Base-by-base conservation (phyloP, 163 green algal species). In the Scenedesmus sp. region DNA sequence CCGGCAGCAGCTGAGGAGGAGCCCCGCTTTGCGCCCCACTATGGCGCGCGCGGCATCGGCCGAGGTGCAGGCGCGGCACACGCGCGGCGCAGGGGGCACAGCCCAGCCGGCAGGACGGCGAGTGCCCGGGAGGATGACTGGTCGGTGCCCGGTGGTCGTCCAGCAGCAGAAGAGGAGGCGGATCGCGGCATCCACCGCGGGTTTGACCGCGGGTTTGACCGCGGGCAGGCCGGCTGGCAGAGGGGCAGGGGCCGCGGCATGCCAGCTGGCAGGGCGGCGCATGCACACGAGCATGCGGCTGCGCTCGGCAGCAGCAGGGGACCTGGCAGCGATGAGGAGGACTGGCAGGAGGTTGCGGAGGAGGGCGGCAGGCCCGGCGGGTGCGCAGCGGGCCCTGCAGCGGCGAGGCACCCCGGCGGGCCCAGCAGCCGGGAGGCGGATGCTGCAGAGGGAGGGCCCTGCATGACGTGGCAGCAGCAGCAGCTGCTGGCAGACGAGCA, bases 401-500 rank as follows among this genome's bases (percentile, higher is more conserved):
- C 9, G 15, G 65, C 65, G 7, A 7, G 9, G 30, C 65, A 76
- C 7, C 65, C 30, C 9, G 30, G 65, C 30, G 16, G 65, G 22
- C 22, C 42, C 6, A 56, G 24, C 51, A 87, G 82, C 82, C 73
- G 46, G 44, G 30, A 46, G 49, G 65, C 40, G 37, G 65, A 40
- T 37, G 65, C 65, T 20, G 65, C 6, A 20, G 81, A 86, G 12
- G 43, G 72, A 12, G 35, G 72, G 6, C 72, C 16, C 40, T 65
- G 70, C 85, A 59, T 90, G 43, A 90, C 85, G 10, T 90, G 85
- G 85, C 85, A 90, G 73, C 85, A 90, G 85, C 72, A 90, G 85
- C 85, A 90, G 72, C 70, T 90, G 43, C 72, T 90, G 3, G 46
- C 20, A 2, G 85, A 85, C 1, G 49, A 72, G n/a, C n/a, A 72